phyloP scores from a whole-genome alignment of 129 eudicot genomes.

The Smallanthus sonchifolius region DNA sequence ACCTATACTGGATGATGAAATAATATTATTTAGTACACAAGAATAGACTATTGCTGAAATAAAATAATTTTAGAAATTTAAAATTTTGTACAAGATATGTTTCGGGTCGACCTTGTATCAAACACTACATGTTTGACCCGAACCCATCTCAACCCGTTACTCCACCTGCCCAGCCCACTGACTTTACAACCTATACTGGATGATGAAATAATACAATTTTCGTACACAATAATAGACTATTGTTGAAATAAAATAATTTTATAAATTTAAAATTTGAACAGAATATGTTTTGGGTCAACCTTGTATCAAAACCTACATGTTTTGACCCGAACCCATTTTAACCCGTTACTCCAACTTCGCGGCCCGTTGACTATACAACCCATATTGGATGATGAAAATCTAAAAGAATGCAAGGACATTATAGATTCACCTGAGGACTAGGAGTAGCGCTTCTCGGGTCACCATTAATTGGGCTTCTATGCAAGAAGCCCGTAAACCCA shows the following conservation, averaged over 20 bases:
- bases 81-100: no score
- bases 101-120: no score
- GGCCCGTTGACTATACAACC: not conserved
- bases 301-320: not conserved
- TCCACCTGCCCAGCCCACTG: no score
- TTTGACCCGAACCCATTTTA: not conserved
- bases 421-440: not conserved
- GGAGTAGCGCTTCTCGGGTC: not conserved
- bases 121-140: no score
- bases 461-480: not conserved
- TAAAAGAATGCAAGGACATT: not conserved
- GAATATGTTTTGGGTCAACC: not conserved
- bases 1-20: not conserved
- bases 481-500: not conserved
- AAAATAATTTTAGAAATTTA: no score
- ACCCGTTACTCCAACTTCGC: not conserved
- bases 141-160: no score
- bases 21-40: no score
- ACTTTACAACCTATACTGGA: no score
- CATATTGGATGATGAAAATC: not conserved
- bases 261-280: not conserved
- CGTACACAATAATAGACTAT: not conserved
- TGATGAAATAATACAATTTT: not conserved
- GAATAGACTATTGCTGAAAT: no score
- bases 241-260: not conserved